Evolutionary conservation across 352 stramenopile species (phyloP), one percentile per base, ranked within the genome.

Genomic region (Phytophthora sansomeana): DNA sequence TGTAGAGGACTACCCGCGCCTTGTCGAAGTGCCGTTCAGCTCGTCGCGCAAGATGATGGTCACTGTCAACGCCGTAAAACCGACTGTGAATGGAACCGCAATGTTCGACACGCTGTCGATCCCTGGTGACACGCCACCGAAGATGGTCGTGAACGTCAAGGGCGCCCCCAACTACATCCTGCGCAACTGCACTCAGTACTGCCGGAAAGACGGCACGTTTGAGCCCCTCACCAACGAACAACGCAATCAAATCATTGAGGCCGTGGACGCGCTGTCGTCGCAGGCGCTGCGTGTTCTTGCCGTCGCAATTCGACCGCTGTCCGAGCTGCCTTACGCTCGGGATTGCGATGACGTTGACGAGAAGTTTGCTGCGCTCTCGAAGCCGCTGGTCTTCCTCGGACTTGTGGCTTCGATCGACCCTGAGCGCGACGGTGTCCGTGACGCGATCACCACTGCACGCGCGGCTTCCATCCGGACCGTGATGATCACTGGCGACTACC

Each of bases 401-500:
- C 74, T 99, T 13, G 75, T 99, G 17, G 97, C 93, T 8, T 97
- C 98, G 24, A 97, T 98, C 58, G 87, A 94, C 47, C 84, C 83
- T 0, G 80, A 85, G 30, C 84, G 87, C 9, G 69, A 88, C 46
- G 87, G 87, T 21, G 87, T 95, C 0, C 67, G 62, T 0, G 72
- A 81, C 7, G 83, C 87, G 0, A 89, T 95, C 47, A 55, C 62
- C 7, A 75, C 67, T 44, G 67, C 67, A 41, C 67, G 67, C 8
- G 56, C 55, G 16, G 80, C 80, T 3, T 88, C 70, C 3, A 89
- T 95, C 36, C 84, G 83, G 13, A 93, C 87, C 0, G 78, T 96
- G 13, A 98, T 99, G 93, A 91, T 98, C 50, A 99, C 96, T 3
- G 95, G 96, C 24, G 97, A 99, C 75, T 96, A 97, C 47, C 83